A percentile compares a stretch with the other conserved stretches of the same genome.
phyloP scores from a whole-genome alignment of 2,329 filamentous ascomycete species.

The Xylariaceae sp. region DNA sequence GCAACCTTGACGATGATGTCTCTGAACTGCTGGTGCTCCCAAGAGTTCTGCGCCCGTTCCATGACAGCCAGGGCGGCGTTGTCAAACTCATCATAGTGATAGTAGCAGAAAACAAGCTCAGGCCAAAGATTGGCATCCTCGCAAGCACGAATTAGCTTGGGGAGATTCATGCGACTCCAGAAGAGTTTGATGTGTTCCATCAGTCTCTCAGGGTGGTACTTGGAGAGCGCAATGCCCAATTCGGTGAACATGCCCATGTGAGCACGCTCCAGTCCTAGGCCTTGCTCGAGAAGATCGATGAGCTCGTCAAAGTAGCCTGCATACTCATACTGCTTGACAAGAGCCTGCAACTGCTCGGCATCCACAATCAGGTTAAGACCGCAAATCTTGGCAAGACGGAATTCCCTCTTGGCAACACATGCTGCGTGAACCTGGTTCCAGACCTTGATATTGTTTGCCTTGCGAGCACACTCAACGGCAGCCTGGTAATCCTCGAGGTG shows the following conservation, averaged over 20 bases:
- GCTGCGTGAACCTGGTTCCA: slow-evolving; percentile 98
- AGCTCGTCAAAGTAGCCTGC: slow-evolving; percentile 99
- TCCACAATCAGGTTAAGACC: slow-evolving; percentile 97
- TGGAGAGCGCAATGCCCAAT: slow-evolving; percentile 84
- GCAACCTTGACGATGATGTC: slow-evolving; percentile 97
- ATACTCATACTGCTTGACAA: slow-evolving; percentile 94
- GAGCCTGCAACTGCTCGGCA: slow-evolving; percentile 85
- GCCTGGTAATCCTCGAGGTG: slow-evolving; percentile 95
- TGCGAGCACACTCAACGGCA: slow-evolving; percentile 93
- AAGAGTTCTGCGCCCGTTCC: slow-evolving; percentile 93
- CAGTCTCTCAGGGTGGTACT: slow-evolving; percentile 89
- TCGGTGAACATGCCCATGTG: slow-evolving; percentile 98
- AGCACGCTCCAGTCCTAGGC: slow-evolving; percentile 82
- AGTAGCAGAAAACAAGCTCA: slow-evolving; percentile 95
- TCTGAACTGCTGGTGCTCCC: slow-evolving; percentile 99
- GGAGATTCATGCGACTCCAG: slow-evolving; percentile 97
- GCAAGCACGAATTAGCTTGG: slow-evolving; percentile 88
- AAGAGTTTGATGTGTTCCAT: slow-evolving; percentile 99
- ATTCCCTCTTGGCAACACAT: slow-evolving; percentile 96
- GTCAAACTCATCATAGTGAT: slow-evolving; percentile 97
- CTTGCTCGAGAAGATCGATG: slow-evolving; percentile 88
- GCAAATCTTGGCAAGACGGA: slow-evolving; percentile 96
- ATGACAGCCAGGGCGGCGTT: slow-evolving; percentile 97
- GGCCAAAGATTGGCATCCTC: slow-evolving; percentile 97
- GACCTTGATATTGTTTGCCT: slow-evolving; percentile 98